phyloP scores from a whole-genome alignment of 805 yeast species.

The Tetrapisispora arboricola region DNA sequence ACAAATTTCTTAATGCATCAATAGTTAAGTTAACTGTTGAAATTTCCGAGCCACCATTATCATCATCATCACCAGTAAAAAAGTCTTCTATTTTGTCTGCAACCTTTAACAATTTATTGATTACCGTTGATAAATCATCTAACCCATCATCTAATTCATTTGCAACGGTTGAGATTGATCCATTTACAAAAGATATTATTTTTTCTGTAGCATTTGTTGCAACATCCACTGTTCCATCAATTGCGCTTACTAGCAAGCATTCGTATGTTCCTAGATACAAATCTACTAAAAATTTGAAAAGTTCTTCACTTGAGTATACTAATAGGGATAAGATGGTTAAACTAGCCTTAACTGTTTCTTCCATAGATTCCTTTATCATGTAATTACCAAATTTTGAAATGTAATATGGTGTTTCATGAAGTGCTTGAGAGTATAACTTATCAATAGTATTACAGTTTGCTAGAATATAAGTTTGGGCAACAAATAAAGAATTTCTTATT shows the following conservation, averaged over 20 bases:
- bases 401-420: conserved; percentile 45
- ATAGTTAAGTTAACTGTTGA: conserved; percentile 50
- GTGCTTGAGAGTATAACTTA: conserved; percentile 21
- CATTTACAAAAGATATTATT: conserved; percentile 50
- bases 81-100: conserved; percentile 45
- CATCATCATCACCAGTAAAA: conserved; percentile 38
- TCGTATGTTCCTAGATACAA: conserved; percentile 77
- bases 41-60: conserved; percentile 27
- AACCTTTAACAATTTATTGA: conserved; percentile 46
- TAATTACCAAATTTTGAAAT: conserved; percentile 45
- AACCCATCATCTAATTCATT: conserved; percentile 58
- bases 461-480: conserved; percentile 32
- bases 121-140: conserved; percentile 43
- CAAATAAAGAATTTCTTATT: conserved; percentile 33
- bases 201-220: conserved; percentile 66
- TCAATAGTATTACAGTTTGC: conserved; percentile 42
- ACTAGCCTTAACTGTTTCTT: conserved; percentile 39
- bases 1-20: conserved; percentile 41
- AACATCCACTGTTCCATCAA: conserved; percentile 60
- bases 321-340: conserved; percentile 35
- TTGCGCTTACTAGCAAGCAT: conserved; percentile 65
- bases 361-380: conserved; percentile 38
- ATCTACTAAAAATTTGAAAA: conserved; percentile 58
- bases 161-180: conserved; percentile 44
- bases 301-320: conserved; percentile 46